Percentiles rank a stretch among this genome's conserved stretches.
phyloP scores from a whole-genome alignment of 176 grass and related monocot species.

The Eragrostis nindensis region DNA sequence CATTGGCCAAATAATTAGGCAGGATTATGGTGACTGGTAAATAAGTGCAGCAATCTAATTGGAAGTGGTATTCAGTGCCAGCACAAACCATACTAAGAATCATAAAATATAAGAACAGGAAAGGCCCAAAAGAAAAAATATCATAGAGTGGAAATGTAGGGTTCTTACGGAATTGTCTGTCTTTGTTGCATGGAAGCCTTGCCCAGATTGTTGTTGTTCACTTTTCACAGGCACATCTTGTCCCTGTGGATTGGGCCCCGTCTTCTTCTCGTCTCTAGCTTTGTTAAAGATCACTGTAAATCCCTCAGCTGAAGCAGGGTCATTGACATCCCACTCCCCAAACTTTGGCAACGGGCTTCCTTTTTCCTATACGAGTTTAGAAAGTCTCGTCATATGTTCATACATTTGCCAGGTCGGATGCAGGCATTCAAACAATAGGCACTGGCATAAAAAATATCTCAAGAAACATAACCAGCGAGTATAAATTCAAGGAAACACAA shows the following conservation, averaged over 20 bases:
- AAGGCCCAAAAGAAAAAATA: too few relatives aligned
- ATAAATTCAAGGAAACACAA: neutral
- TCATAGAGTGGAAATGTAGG: too few relatives aligned
- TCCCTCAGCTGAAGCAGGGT: constrained; percentile 26
- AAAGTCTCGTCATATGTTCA: neutral
- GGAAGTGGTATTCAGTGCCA: too few relatives aligned
- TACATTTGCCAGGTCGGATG: neutral
- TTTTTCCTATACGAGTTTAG: neutral
- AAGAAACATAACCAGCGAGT: neutral
- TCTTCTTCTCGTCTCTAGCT: constrained; percentile 46
- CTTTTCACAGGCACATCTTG: neutral
- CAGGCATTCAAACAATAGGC: neutral
- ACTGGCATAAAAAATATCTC: too few relatives aligned
- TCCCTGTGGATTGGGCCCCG: neutral
- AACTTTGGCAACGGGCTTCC: constrained; percentile 8
- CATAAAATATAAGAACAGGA: too few relatives aligned
- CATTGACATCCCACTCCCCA: constrained; percentile 5
- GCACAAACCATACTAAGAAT: too few relatives aligned
- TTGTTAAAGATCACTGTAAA: constrained; percentile 48
- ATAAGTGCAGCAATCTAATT: neutral
- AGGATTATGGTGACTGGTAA: neutral
- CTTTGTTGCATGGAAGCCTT: neutral
- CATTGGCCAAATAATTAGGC: neutral
- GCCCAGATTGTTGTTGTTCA: neutral
- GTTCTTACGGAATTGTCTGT: too few relatives aligned